A percentile compares a stretch with the other conserved stretches of the same genome.
phyloP scores from a whole-genome alignment of 306 rosid genomes.

The Vigna radiata region DNA sequence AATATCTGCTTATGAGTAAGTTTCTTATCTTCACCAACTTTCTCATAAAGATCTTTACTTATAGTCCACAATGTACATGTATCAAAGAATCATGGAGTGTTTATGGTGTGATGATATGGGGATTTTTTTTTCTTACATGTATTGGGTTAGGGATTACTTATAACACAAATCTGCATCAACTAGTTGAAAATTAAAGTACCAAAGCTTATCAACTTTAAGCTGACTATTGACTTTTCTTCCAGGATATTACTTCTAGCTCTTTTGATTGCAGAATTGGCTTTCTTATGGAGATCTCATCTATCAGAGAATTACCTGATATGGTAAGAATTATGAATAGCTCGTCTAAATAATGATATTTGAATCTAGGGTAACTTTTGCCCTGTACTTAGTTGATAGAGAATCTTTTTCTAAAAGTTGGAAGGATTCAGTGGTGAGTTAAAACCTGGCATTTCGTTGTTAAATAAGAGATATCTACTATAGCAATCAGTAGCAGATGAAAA shows the following conservation, averaged over 20 bases:
- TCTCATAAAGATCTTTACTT: constrained; percentile 8
- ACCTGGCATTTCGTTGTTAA: background rate
- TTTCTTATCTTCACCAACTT: background rate
- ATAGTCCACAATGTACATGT: background rate
- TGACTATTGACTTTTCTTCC: constrained; percentile 35
- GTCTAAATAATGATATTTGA: background rate
- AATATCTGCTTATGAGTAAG: constrained; percentile 50
- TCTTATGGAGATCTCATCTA: constrained; percentile 68
- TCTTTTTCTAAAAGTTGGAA: too few relatives aligned
- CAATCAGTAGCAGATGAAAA: background rate
- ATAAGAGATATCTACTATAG: constrained; percentile 4
- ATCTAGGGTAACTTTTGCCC: too few relatives aligned
- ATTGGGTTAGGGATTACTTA: background rate
- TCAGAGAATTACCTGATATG: constrained; percentile 63
- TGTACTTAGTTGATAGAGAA: too few relatives aligned
- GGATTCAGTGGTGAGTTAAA: too few relatives aligned
- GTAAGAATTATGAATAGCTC: constrained; percentile 53
- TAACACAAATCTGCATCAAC: background rate
- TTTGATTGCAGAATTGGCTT: constrained; percentile 38
- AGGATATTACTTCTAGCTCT: constrained; percentile 44
- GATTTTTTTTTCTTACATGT: background rate
- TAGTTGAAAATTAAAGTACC: background rate
- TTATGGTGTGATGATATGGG: background rate
- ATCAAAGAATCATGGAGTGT: background rate
- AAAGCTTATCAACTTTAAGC: constrained; percentile 20